Evolutionary conservation across 208 protist species (phyloP), one percentile per base, ranked within the genome.

Genomic region (Leishmania arabica): DNA sequence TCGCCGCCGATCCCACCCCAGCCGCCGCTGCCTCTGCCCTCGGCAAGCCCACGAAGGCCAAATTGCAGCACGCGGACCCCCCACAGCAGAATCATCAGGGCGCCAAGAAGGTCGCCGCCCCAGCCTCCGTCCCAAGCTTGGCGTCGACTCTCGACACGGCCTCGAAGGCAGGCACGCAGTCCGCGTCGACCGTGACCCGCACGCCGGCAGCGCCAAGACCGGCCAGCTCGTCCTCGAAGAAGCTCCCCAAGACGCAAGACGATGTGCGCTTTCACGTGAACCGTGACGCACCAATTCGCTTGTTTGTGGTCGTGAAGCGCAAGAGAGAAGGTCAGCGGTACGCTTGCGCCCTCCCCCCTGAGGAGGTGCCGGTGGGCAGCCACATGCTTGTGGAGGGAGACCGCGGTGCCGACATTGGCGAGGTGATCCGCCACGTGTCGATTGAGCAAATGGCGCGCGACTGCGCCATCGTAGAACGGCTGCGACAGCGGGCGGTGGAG

Each of bases 381-480:
- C 11, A 85, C 27, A 88, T 94, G 51, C 78, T 96, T 24, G 90
- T 94, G 2, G 89, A 93, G 68, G 92, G 90, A 51, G 92, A 96
- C 83, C 89, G 92, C 51, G 92, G 92, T 21, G 86, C 89, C 54
- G 84, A 88, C 70, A 82, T 94, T 21, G 92, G 90, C 49, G 85
- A 89, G n/a, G 87, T 93, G 34, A 40, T 84, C 66, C 78, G 56
- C 37, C 80, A 86, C 77, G 74, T 92, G 24, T 81, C 79, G 15
- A 75, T 91, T 27, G 64, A 82, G 31, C 58, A 88, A 70, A 90
- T 91, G 89, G 85, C 86, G 15, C 68, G 60, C 27, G 84, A 90
- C 84, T 88, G 85, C 77, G 60, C 82, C 9, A 24, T 77, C 51
- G 74, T 89, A n/a, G 79, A 89, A 72, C 34, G 71, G 13, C 79